Percentiles rank a stretch among this genome's conserved stretches.
Evolutionary conservation across 2,329 filamentous ascomycete genomes (phyloP).

Genomic region (Colletotrichum sidae): DNA sequence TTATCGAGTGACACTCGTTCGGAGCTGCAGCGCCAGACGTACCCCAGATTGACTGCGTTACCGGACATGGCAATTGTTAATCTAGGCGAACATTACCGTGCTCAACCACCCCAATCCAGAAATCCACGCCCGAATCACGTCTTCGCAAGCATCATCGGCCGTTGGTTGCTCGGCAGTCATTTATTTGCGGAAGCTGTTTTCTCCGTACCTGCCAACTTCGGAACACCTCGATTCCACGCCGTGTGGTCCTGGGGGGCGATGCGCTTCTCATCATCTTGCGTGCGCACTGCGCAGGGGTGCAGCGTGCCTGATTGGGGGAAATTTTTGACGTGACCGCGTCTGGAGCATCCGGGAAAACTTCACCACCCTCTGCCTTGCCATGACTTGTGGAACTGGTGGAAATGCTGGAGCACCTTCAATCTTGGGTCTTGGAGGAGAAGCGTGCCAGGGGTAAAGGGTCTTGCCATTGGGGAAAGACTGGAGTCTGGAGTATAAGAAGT

Average conservation of each 20-base stretch:
- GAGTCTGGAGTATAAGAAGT: slow-evolving; percentile 11
- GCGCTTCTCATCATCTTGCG: background rate
- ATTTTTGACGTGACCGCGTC: slow-evolving; percentile 19
- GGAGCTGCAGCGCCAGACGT: no score
- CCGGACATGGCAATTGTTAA: no score
- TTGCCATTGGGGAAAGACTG: background rate
- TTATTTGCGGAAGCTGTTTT: slow-evolving; percentile 30
- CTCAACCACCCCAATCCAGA: no score
- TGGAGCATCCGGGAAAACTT: slow-evolving; percentile 11
- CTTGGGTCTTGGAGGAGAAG: background rate
- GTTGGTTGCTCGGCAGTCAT: background rate
- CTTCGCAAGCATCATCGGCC: no score
- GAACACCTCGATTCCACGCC: slow-evolving; percentile 1
- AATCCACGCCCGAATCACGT: no score
- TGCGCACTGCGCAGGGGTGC: slow-evolving; percentile 14
- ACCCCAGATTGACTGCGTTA: no score
- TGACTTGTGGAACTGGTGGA: slow-evolving; percentile 8
- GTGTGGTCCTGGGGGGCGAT: background rate
- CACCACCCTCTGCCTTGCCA: background rate
- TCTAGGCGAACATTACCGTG: no score
- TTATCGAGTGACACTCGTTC: no score
- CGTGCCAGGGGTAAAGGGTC: no score
- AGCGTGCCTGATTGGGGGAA: slow-evolving; percentile 24
- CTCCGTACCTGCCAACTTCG: slow-evolving; percentile 7
- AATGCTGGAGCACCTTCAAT: background rate